Evolutionary conservation across 345 rosid genomes (phyloP).

Genomic region (Bruguiera gymnorhiza): DNA sequence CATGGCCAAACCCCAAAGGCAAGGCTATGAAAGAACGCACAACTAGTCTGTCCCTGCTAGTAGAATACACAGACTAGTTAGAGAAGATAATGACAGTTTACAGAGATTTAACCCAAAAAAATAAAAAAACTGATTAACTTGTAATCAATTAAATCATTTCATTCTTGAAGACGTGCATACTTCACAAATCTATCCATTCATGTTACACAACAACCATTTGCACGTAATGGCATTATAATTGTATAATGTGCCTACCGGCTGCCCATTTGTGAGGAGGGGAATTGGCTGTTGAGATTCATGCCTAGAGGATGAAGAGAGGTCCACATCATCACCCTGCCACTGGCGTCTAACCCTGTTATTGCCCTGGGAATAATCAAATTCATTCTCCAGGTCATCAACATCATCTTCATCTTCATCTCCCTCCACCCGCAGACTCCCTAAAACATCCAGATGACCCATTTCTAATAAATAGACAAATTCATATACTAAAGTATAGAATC

Average conservation of each 20-base stretch:
- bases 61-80: background rate
- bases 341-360: slow-evolving; percentile 57
- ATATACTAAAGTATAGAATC: background rate
- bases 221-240: background rate
- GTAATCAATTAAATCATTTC: too few relatives aligned
- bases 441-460: slow-evolving; percentile 15
- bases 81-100: too few relatives aligned
- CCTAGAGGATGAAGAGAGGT: slow-evolving; percentile 79
- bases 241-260: slow-evolving; percentile 43
- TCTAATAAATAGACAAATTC: background rate
- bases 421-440: slow-evolving; percentile 91
- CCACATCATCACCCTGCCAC: slow-evolving; percentile 84
- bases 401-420: slow-evolving; percentile 99
- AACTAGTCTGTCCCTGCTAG: background rate
- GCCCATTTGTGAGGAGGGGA: slow-evolving; percentile 92
- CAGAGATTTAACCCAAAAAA: background rate
- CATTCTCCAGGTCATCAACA: slow-evolving; percentile 93
- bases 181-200: background rate
- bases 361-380: slow-evolving; percentile 75
- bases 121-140: background rate
- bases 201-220: background rate
- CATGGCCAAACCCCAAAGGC: background rate
- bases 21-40: background rate
- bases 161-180: background rate
- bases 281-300: slow-evolving; percentile 89